A percentile compares a stretch with the other conserved stretches of the same genome.
phyloP scores from a whole-genome alignment of 2,329 filamentous ascomycete species.

The Fusarium sp. region DNA sequence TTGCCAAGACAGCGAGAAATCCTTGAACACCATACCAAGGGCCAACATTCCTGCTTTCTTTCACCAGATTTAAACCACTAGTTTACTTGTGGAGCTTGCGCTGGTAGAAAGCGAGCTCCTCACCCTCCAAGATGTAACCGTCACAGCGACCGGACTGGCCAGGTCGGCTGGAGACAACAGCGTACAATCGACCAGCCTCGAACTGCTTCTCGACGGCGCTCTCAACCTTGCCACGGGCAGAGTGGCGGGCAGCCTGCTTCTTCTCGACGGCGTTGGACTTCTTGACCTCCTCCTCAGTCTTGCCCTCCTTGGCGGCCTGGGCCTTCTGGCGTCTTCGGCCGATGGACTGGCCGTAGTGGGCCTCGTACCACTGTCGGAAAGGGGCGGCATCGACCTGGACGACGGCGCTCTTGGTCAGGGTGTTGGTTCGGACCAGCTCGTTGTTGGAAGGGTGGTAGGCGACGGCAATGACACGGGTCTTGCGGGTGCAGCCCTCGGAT shows the following conservation, averaged over 20 bases:
- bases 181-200: conserved; percentile 98
- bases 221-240: conserved; percentile 93
- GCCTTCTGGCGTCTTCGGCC: conserved; percentile 95
- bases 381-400: conserved; percentile 99
- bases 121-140: conserved; percentile 98
- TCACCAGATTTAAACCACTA: conserved; percentile 39
- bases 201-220: conserved; percentile 96
- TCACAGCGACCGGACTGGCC: conserved; percentile 97
- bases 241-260: conserved; percentile 93
- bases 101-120: conserved; percentile 99
- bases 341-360: conserved; percentile 94
- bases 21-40: conserved; percentile 58
- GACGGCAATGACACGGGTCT: conserved; percentile 98
- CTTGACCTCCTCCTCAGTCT: conserved; percentile 81
- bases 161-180: conserved; percentile 91
- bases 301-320: conserved; percentile 71
- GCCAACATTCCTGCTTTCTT: conserved; percentile 42
- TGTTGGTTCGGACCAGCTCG: conserved; percentile 99
- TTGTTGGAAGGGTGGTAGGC: conserved; percentile 99
- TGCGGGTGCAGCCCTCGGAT: conserved; percentile 97
- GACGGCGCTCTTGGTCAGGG: conserved; percentile 98
- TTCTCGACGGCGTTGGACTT: conserved; percentile 96
- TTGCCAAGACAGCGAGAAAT: conserved; percentile 55
- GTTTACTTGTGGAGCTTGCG: conserved; percentile 98
- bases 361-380: conserved; percentile 99